These are phyloP conservation scores for Alternaria panax DNA, from an alignment of 2,329 filamentous ascomycete species.

Conservation along the genomic window DNA sequence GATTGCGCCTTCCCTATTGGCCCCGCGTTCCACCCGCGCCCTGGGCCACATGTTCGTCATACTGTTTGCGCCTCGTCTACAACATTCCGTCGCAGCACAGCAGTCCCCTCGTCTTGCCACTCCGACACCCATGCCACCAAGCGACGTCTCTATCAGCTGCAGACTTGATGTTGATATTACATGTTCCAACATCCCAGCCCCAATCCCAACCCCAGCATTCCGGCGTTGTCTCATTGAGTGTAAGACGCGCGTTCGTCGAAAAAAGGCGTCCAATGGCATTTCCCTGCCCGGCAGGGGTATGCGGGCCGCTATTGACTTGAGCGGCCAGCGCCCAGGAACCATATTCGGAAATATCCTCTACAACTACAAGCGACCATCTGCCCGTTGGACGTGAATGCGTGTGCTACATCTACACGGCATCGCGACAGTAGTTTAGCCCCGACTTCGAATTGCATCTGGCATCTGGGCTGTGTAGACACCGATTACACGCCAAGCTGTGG, in stretches of 20 bases:
- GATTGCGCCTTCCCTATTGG: slow-evolving; percentile 17
- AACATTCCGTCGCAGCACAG: background rate
- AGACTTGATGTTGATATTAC: slow-evolving; percentile 7
- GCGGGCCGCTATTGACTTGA: slow-evolving; percentile 17
- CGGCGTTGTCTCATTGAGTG: slow-evolving; percentile 1
- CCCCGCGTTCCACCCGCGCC: slow-evolving; percentile 19
- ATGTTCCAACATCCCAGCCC: background rate
- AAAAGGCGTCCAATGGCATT: slow-evolving; percentile 13
- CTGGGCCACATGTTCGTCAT: slow-evolving; percentile 2
- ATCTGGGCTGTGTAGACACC: slow-evolving; percentile 1
- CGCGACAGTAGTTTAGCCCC: background rate
- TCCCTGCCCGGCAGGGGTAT: slow-evolving; percentile 9
- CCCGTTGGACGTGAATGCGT: background rate
- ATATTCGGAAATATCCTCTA: background rate
- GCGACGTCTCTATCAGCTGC: background rate
- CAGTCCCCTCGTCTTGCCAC: background rate
- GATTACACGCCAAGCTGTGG: background rate
- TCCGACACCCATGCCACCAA: background rate
- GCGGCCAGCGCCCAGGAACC: slow-evolving; percentile 7
- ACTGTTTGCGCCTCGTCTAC: background rate
- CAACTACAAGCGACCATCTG: background rate
- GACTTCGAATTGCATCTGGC: background rate
- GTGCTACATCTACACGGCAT: background rate
- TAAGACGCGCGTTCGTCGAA: slow-evolving; percentile 24
- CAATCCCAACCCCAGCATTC: too few species aligned